Percentiles rank a stretch among this genome's conserved stretches.
Evolutionary conservation across 352 stramenopile genomes (phyloP).

Genomic region (Sclerospora graminicola): DNA sequence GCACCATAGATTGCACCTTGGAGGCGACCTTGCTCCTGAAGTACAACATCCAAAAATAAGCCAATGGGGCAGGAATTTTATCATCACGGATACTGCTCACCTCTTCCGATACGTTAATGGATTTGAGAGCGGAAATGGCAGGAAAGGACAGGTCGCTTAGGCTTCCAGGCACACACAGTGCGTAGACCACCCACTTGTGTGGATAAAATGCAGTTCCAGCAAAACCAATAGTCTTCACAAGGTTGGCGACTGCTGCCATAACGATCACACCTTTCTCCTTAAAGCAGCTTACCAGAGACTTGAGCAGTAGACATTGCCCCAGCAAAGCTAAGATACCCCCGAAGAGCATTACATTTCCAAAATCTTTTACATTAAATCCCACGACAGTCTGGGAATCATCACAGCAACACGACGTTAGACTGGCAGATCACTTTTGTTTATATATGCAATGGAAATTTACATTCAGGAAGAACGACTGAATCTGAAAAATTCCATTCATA

Average conservation of each 20-base stretch:
- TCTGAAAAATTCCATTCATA: slow-evolving; percentile 43
- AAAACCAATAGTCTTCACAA: slow-evolving; percentile 33
- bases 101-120: slow-evolving; percentile 36
- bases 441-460: slow-evolving; percentile 15
- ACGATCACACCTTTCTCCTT: slow-evolving; percentile 68
- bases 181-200: slow-evolving; percentile 52
- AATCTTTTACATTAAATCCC: slow-evolving; percentile 62
- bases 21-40: slow-evolving; percentile 58
- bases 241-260: slow-evolving; percentile 35
- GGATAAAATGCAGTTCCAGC: slow-evolving; percentile 42
- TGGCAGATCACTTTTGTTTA: neutral
- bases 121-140: slow-evolving; percentile 29
- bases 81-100: slow-evolving; percentile 3
- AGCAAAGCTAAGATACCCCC: slow-evolving; percentile 45
- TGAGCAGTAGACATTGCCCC: slow-evolving; percentile 48
- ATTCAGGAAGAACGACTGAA: slow-evolving; percentile 72
- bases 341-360: slow-evolving; percentile 48
- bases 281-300: slow-evolving; percentile 45
- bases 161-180: slow-evolving; percentile 23
- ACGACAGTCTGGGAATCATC: slow-evolving; percentile 35
- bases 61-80: neutral
- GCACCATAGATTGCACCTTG: slow-evolving; percentile 70
- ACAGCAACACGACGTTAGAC: slow-evolving; percentile 1
- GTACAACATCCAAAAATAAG: neutral
- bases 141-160: slow-evolving; percentile 57